Evolutionary conservation across 2,329 filamentous ascomycete genomes (phyloP).

Genomic region (Aspergillus sojae): DNA sequence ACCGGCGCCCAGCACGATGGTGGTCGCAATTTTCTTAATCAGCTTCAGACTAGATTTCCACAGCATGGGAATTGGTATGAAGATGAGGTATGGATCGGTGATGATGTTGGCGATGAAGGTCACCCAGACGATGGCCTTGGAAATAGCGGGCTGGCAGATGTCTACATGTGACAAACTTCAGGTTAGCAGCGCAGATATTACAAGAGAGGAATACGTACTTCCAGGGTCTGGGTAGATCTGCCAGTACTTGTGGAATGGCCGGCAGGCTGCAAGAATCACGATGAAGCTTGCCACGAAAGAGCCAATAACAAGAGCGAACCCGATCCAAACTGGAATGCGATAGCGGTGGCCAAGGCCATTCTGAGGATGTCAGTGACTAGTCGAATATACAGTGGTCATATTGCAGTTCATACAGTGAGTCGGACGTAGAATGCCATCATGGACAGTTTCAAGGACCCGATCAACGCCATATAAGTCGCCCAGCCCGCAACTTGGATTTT

Average conservation of each 20-base stretch:
- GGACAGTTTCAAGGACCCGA: constrained; percentile 56
- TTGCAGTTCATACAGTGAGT: constrained; percentile 41
- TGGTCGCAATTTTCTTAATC: constrained; percentile 52
- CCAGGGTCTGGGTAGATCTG: constrained; percentile 61
- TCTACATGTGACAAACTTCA: constrained; percentile 31
- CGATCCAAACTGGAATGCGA: constrained; percentile 48
- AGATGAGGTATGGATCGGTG: constrained; percentile 60
- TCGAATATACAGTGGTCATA: neutral
- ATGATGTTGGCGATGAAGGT: constrained; percentile 53
- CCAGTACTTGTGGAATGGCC: constrained; percentile 57
- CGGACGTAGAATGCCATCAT: constrained; percentile 58
- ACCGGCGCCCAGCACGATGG: constrained; percentile 56
- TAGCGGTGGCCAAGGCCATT: constrained; percentile 28
- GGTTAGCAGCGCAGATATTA: neutral
- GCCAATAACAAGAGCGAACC: constrained; percentile 50
- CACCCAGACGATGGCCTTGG: constrained; percentile 51
- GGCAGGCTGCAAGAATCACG: constrained; percentile 54
- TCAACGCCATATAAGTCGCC: constrained; percentile 53
- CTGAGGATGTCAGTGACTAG: constrained; percentile 3
- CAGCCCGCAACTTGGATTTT: constrained; percentile 56
- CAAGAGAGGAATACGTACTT: constrained; percentile 40
- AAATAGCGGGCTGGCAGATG: constrained; percentile 52
- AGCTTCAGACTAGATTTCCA: constrained; percentile 53
- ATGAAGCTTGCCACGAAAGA: constrained; percentile 53
- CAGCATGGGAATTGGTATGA: constrained; percentile 60